phyloP scores from a whole-genome alignment of 768 basidiomycete genomes.

The Lactarius akahatsu region DNA sequence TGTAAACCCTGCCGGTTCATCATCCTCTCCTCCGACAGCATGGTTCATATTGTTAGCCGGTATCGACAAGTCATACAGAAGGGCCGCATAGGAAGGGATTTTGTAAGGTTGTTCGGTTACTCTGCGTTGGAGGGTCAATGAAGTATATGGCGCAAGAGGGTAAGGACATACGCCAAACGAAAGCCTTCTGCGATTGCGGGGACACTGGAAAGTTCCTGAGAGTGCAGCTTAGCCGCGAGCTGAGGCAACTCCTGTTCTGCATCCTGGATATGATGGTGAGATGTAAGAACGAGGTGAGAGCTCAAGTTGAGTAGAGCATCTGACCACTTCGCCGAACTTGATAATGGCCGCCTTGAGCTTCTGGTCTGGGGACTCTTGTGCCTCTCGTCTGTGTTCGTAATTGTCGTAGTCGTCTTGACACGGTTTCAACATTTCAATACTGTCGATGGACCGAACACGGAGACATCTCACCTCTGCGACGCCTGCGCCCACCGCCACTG shows the following conservation, averaged over 20 bases:
- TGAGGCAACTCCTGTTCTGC: conserved; percentile 65
- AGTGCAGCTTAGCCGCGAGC: conserved; percentile 63
- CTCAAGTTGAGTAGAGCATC: conserved; percentile 34
- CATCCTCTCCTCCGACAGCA: conserved; percentile 39
- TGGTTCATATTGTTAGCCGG: conserved; percentile 27
- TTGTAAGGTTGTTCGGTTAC: conserved; percentile 94
- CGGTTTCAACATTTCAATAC: conserved; percentile 5
- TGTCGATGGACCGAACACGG: conserved; percentile 6
- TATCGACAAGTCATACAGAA: conserved; percentile 69
- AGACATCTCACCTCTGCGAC: conserved; percentile 31
- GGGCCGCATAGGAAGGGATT: conserved; percentile 82
- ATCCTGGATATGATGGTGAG: conserved; percentile 47
- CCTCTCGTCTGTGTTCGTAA: conserved; percentile 63
- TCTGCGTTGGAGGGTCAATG: conserved; percentile 41
- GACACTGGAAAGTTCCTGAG: conserved; percentile 57
- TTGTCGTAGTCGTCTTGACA: conserved; percentile 57
- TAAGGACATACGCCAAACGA: conserved; percentile 56
- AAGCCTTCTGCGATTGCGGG: conserved; percentile 69
- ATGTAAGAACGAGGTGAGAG: not conserved
- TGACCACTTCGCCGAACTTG: conserved; percentile 79
- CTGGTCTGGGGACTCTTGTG: conserved; percentile 69
- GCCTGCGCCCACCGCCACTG: conserved; percentile 32
- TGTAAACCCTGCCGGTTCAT: conserved; percentile 31
- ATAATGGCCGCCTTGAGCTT: conserved; percentile 65
- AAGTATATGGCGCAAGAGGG: conserved; percentile 5